Percentiles rank a stretch among this genome's conserved stretches.
Conservation (phyloP, 257 asterid genomes). For the Solanum arcanum region DNA sequence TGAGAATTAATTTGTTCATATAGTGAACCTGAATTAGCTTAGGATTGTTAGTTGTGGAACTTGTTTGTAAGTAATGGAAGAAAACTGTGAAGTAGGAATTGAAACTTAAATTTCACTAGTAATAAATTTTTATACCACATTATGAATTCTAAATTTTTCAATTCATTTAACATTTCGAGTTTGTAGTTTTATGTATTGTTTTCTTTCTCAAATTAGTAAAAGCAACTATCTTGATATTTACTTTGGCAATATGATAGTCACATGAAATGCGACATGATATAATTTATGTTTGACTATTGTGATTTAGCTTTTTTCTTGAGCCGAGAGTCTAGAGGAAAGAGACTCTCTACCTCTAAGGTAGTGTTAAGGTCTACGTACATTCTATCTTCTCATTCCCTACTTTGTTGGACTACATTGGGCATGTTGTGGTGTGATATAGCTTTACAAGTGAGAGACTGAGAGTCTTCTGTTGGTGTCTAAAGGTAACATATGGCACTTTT, state of each 20-base stretch:
- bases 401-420: no score
- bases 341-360: no score
- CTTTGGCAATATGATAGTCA: background rate
- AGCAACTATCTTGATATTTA: background rate
- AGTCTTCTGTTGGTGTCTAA: background rate
- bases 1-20: background rate
- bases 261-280: background rate
- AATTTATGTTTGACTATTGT: background rate
- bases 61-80: background rate
- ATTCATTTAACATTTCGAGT: background rate
- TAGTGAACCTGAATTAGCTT: background rate
- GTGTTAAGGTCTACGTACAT: no score
- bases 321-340: no score
- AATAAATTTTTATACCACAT: background rate
- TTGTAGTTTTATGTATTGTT: background rate
- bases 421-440: background rate
- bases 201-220: background rate
- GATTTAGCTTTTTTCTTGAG: background rate
- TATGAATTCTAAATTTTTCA: background rate
- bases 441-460: background rate
- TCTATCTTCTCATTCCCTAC: no score
- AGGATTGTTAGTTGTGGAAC: background rate
- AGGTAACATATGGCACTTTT: background rate
- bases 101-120: background rate
- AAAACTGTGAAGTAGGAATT: background rate